Conservation (phyloP, 2,329 filamentous ascomycete genomes). For the Dactylellina drechsleri region DNA sequence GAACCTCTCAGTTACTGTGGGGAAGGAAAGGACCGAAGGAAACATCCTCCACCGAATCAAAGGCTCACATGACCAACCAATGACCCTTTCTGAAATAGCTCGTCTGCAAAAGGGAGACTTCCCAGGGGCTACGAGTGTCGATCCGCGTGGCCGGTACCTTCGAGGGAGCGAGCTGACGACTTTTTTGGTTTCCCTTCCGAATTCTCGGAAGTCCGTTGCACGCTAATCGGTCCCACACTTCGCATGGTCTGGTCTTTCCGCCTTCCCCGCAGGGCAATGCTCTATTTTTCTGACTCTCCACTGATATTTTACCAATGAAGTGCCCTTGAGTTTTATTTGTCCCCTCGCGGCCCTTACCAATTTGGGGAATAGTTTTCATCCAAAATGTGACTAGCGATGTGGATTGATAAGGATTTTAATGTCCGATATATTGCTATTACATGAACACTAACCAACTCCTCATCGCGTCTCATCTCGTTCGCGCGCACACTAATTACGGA, state of each 20-base stretch:
- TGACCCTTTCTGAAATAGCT: constrained; percentile 1
- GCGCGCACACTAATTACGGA: not conserved
- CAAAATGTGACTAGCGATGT: not conserved
- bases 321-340: not conserved
- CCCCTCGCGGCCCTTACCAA: not conserved
- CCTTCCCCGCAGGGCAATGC: constrained; percentile 17
- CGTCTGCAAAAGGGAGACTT: constrained; percentile 11
- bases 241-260: not conserved
- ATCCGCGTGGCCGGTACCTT: not conserved
- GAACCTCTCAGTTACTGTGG: too few species aligned
- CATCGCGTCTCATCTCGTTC: not conserved
- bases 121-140: not conserved
- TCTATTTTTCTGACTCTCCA: not conserved
- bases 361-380: not conserved
- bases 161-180: not conserved
- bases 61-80: constrained; percentile 13
- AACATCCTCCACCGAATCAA: too few species aligned
- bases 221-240: not conserved
- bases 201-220: constrained; percentile 5
- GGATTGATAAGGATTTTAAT: constrained; percentile 3
- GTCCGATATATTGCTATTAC: constrained; percentile 11
- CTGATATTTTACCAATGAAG: not conserved
- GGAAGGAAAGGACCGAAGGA: too few species aligned
- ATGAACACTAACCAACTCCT: not conserved
- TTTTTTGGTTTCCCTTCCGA: constrained; percentile 1